Evolutionary conservation across 1,284 basidiomycete species (phyloP), one percentile per base, ranked within the genome.

Genomic region (Ganoderma resinaceum): DNA sequence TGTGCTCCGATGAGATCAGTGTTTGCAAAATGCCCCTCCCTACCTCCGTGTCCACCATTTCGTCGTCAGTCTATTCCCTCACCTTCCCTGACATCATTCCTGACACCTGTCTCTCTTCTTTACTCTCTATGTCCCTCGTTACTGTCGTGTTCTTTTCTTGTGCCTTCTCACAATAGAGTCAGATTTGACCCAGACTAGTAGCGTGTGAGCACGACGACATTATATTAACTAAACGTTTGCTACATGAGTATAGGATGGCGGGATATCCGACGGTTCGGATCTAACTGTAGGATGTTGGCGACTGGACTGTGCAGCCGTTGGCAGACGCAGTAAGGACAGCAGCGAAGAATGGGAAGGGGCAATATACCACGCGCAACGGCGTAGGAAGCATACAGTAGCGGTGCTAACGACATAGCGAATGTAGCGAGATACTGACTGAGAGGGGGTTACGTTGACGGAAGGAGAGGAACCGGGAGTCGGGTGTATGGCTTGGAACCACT

Each of bases 371-470:
- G 31, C 52, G 29, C 16, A 29, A 33, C 16, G 2, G 11, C 9
- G 23, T 29, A 52, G 49, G 49, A 52, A 52, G n/a, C 49, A 52
- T 55, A 55, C 29, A 55, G 52, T 55, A 55, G 52, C 31, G 6
- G 52, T 33, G 29, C 31, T 23, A 23, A 29, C 7, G 18, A 20
- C 6, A 33, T 55, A 31, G 29, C 5, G 29, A 31, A 5, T 55
- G 52, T 55, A 31, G 52, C 14, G 29, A 55, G 18, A 33, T 55
- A 16, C 29, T 55, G 49, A 46, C 18, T 1, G 49, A 55, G 26
- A 31, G 9, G 52, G 29, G 29, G 14, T 53, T 53, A 31, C 8
- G 52, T 18, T 12, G 52, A 53, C 29, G 26, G 52, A 55, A 55
- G 52, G 31, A 55, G 26, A 16, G 16, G 26, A 33, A 16, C 29